Conservation (phyloP, 306 rosid genomes). For the Luffa aegyptiaca region DNA sequence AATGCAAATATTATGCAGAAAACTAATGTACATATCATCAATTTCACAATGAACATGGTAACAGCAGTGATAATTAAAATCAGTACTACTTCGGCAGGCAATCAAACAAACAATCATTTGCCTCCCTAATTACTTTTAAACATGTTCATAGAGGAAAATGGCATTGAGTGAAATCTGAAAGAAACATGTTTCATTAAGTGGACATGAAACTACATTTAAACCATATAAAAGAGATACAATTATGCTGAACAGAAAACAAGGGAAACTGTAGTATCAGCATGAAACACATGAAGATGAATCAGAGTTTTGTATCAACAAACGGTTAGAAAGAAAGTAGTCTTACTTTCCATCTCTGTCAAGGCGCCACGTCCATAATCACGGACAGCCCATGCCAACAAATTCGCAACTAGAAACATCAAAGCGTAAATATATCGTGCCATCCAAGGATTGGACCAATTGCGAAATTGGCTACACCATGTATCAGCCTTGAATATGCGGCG, state of each 20-base stretch:
- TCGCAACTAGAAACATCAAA: conserved; percentile 58
- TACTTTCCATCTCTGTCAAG: conserved; percentile 56
- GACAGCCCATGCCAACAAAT: conserved; percentile 82
- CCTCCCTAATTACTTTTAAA: not conserved
- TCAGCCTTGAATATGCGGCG: conserved; percentile 7
- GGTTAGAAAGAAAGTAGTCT: conserved; percentile 17
- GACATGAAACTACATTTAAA: not conserved
- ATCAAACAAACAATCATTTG: not conserved
- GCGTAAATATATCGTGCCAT: conserved; percentile 93
- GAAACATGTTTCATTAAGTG: not conserved
- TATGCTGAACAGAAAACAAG: not conserved
- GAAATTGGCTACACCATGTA: conserved; percentile 24
- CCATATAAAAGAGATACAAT: not conserved
- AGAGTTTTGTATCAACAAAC: not conserved
- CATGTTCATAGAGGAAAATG: not conserved
- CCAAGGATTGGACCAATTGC: conserved; percentile 79
- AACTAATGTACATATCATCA: not conserved
- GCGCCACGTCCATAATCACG: conserved; percentile 61
- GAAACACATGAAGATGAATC: not conserved
- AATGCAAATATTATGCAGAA: not conserved
- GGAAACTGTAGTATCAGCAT: not conserved
- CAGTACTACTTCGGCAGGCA: not conserved
- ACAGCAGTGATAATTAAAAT: not conserved
- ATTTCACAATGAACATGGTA: not conserved
- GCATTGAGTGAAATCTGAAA: not conserved